Conservation (phyloP, 1,284 basidiomycete genomes). For the Cystobasidiaceae sp. region DNA sequence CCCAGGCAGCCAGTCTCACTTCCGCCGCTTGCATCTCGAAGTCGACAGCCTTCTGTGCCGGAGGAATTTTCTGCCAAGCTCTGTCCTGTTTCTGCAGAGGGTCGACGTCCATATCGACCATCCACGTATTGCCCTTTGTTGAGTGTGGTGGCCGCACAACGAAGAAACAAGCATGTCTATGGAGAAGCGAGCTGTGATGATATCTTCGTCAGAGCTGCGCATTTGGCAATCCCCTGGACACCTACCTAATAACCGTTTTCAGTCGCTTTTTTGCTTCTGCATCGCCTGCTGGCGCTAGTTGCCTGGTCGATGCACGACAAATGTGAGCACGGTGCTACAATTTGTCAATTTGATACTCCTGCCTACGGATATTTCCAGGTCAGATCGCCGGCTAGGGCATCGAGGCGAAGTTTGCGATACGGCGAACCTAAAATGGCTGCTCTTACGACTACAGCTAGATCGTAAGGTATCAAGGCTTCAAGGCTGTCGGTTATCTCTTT, state of each 20-base stretch:
- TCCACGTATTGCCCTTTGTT: background rate
- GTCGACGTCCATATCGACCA: conserved; percentile 12
- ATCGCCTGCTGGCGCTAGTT: background rate
- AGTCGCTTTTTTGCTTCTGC: background rate
- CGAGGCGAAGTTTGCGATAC: background rate
- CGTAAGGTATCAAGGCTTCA: background rate
- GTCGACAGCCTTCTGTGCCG: too few species aligned
- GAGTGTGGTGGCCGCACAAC: background rate
- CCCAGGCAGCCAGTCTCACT: background rate
- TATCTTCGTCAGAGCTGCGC: background rate
- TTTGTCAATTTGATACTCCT: background rate
- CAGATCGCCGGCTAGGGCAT: background rate
- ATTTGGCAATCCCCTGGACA: too few species aligned
- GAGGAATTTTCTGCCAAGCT: background rate
- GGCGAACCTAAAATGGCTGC: conserved; percentile 19
- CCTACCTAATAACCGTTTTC: background rate
- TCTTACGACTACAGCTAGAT: background rate
- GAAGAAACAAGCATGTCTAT: background rate
- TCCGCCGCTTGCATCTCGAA: too few species aligned
- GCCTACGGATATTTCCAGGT: conserved; percentile 17
- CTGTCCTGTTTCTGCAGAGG: background rate
- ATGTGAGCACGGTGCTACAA: background rate
- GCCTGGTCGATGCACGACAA: background rate
- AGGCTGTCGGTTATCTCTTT: too few species aligned
- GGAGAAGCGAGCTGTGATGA: background rate